Base-by-base conservation (phyloP, 169 alveolate genomes). In the Plasmodium falciparum region DNA sequence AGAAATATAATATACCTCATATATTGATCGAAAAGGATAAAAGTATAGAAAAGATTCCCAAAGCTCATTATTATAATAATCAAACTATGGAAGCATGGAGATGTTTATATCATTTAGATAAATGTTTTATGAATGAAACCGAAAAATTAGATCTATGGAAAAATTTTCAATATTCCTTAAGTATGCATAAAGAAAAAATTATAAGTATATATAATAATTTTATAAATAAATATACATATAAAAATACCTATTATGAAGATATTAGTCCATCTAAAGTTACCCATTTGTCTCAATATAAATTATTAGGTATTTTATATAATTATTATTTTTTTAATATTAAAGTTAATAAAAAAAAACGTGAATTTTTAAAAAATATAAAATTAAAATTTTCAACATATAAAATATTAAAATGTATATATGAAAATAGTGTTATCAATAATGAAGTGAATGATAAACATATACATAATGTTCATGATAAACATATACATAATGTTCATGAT, bases 11-110 rank as follows among this genome's bases (percentile, higher is more conserved):
- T 9, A 93, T 97, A 45, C 97, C 97, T 0, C 93, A 92, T 59
- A 45, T 97, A 29, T 58, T 97, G 59, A 93, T 97, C 4, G 99
- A 97, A 61, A 80, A 80, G 61, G 78, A 92, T 63, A 76, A 76
- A n/a, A 61, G 33, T 11, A 92, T 95, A 8, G 83, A 93, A 56
- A 93, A 92, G 15, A 97, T 93, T 59, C 99, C 99, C 22, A 95
- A 95, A 49, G 99, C 99, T 0, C 99, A 97, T 71, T 96, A 97
- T 76, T 92, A 97, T 76, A 93, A 96, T 88, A 94, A 96, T 59
- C 94, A 98, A 58, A 94, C 99, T 15, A 97, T 97, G 98, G 99
- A 97, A 95, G 96, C 71, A 33, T 62, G 70, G 75, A 66, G 69
- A 45, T 62, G 83, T 24, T 73, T 66, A 15, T 50, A 4, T 22